phyloP scores from a whole-genome alignment of 768 basidiomycete genomes.

The Polyporus arcularius region DNA sequence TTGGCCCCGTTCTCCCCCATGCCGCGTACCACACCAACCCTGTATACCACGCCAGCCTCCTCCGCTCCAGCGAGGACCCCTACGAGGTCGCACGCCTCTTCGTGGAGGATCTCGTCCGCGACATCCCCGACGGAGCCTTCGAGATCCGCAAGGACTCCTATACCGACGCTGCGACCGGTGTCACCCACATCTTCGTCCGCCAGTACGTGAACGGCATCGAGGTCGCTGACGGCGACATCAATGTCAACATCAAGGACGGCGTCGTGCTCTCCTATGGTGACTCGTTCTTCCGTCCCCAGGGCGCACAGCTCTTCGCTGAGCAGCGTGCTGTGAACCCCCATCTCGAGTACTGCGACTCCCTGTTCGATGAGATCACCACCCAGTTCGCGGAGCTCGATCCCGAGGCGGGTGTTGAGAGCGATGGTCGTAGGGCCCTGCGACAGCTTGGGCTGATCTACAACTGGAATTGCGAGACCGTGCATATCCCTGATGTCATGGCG shows the following conservation, averaged over 20 bases:
- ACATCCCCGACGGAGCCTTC: constrained; percentile 44
- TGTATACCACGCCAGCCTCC: constrained; percentile 32
- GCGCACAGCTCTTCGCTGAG: constrained; percentile 32
- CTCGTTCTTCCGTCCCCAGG: constrained; percentile 76
- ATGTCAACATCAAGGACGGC: constrained; percentile 88
- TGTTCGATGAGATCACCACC: constrained; percentile 38
- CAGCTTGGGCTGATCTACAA: constrained; percentile 48
- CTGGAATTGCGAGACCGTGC: constrained; percentile 59
- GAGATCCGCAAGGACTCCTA: constrained; percentile 81
- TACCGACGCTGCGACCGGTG: constrained; percentile 81
- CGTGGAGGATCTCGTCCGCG: constrained; percentile 48
- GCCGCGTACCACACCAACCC: constrained; percentile 61
- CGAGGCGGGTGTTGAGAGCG: constrained; percentile 31
- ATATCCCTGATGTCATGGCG: constrained; percentile 41
- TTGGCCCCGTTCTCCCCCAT: constrained; percentile 80
- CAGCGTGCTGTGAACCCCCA: constrained; percentile 40
- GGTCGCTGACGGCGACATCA: constrained; percentile 89
- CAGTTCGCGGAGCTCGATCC: constrained; percentile 36
- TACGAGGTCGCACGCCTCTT: constrained; percentile 65
- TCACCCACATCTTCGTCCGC: constrained; percentile 86
- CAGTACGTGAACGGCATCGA: constrained; percentile 86
- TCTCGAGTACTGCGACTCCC: constrained; percentile 51
- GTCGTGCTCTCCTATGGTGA: constrained; percentile 84
- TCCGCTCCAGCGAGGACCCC: constrained; percentile 40
- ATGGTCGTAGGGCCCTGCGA: constrained; percentile 20